Conservation (phyloP, 2,329 filamentous ascomycete genomes). For the Sclerotinia sclerotiorum region DNA sequence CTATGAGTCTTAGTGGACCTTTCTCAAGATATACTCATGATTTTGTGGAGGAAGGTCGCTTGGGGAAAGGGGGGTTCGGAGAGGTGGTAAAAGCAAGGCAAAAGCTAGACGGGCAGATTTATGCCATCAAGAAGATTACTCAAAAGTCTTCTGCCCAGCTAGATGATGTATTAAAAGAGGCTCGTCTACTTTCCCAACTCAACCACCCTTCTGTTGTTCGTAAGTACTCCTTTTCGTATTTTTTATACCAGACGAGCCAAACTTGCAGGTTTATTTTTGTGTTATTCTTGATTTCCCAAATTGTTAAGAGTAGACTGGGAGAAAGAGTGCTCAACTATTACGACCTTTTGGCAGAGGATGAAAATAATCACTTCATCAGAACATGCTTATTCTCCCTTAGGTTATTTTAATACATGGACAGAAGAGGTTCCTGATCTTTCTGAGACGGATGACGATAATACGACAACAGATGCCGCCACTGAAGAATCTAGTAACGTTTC, state of each 20-base stretch:
- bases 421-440: slow-evolving; percentile 63
- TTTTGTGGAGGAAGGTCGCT: slow-evolving; percentile 82
- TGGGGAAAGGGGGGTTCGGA: slow-evolving; percentile 93
- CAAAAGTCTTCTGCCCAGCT: slow-evolving; percentile 76
- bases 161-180: slow-evolving; percentile 80
- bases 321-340: neutral
- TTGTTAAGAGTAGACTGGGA: neutral
- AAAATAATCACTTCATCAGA: neutral
- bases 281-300: neutral
- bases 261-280: neutral
- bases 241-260: neutral
- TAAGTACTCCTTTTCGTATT: slow-evolving; percentile 32
- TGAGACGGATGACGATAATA: slow-evolving; percentile 56
- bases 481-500: slow-evolving; percentile 37
- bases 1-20: slow-evolving; percentile 52
- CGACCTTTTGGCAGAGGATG: too few species aligned
- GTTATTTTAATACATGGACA: slow-evolving; percentile 95
- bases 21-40: slow-evolving; percentile 75
- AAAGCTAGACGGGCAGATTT: slow-evolving; percentile 88
- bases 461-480: slow-evolving; percentile 48
- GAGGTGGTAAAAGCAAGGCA: slow-evolving; percentile 95
- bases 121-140: slow-evolving; percentile 95
- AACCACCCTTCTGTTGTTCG: slow-evolving; percentile 72
- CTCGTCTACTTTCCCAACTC: slow-evolving; percentile 84
- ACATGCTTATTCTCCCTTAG: slow-evolving; percentile 49